Conservation (phyloP, 495 filamentous ascomycete genomes). For the Pyrenula aspistea region DNA sequence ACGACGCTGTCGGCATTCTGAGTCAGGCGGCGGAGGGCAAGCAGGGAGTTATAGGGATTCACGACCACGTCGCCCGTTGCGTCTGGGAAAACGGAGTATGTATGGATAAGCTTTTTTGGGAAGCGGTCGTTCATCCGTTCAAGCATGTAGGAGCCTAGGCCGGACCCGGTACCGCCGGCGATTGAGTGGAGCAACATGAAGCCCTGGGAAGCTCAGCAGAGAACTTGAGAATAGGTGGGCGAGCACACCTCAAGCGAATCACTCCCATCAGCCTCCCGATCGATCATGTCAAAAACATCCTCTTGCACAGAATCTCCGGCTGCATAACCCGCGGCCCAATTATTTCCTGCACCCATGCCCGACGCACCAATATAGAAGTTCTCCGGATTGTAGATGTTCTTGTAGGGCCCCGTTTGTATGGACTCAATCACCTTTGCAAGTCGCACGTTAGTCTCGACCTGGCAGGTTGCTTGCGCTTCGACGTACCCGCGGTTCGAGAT, state of each 20-base stretch:
- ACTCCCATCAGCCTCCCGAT: constrained; percentile 94
- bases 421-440: constrained; percentile 62
- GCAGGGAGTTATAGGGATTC: constrained; percentile 93
- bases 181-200: constrained; percentile 99
- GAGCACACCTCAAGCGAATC: constrained; percentile 73
- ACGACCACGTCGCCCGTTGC: constrained; percentile 86
- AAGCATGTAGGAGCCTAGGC: constrained; percentile 86
- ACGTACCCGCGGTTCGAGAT: constrained; percentile 80
- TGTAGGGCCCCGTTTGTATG: constrained; percentile 87
- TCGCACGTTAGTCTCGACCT: constrained; percentile 6
- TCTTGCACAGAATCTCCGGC: constrained; percentile 88
- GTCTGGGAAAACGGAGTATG: constrained; percentile 96
- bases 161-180: constrained; percentile 91
- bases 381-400: constrained; percentile 98
- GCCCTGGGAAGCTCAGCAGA: constrained; percentile 35
- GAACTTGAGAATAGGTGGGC: neutral
- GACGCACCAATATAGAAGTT: constrained; percentile 93
- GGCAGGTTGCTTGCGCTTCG: neutral
- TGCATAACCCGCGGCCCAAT: constrained; percentile 93
- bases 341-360: constrained; percentile 89
- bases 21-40: constrained; percentile 80
- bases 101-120: constrained; percentile 97
- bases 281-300: constrained; percentile 98
- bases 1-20: constrained; percentile 96
- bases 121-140: constrained; percentile 95